These are phyloP conservation scores for Yarrowia osloensis DNA, from an alignment of 805 yeast species.

Conservation along the genomic window DNA sequence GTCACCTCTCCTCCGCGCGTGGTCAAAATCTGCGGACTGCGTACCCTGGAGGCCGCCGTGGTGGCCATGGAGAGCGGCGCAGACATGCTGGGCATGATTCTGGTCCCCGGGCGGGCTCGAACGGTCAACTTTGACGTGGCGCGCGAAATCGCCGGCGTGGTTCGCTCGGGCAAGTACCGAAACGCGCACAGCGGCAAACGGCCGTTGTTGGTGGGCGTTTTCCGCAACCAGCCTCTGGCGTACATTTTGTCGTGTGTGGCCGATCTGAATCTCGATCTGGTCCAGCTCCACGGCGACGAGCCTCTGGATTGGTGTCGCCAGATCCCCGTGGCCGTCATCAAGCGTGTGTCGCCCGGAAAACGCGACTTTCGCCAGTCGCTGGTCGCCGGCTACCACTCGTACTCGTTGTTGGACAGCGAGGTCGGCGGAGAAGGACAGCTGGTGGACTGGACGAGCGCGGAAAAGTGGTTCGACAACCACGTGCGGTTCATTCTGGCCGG, in stretches of 20 bases:
- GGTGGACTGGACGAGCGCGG: constrained; percentile 70
- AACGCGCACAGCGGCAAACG: constrained; percentile 43
- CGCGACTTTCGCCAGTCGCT: constrained; percentile 44
- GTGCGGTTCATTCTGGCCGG: constrained; percentile 75
- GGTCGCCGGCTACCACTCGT: constrained; percentile 47
- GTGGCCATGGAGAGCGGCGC: constrained; percentile 73
- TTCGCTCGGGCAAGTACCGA: constrained; percentile 34
- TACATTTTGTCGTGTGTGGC: constrained; percentile 52
- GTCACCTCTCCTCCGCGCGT: too few relatives aligned
- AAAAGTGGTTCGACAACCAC: constrained; percentile 38
- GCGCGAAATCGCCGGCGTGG: constrained; percentile 46
- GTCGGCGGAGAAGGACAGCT: constrained; percentile 86
- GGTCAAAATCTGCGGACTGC: constrained; percentile 87
- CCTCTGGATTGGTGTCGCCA: constrained; percentile 49
- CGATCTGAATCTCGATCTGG: constrained; percentile 63
- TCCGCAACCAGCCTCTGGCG: constrained; percentile 73
- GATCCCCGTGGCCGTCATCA: constrained; percentile 62
- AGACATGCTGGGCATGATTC: constrained; percentile 75
- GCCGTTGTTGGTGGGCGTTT: constrained; percentile 84
- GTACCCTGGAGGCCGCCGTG: constrained; percentile 66
- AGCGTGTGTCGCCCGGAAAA: constrained; percentile 64
- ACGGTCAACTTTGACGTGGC: constrained; percentile 59
- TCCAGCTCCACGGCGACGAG: constrained; percentile 86
- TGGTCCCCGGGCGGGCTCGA: constrained; percentile 80
- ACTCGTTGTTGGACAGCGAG: constrained; percentile 81